A percentile compares a stretch with the other conserved stretches of the same genome.
These are phyloP conservation scores for Malus asiatica DNA, from an alignment of 306 rosid species.

Conservation along the genomic window DNA sequence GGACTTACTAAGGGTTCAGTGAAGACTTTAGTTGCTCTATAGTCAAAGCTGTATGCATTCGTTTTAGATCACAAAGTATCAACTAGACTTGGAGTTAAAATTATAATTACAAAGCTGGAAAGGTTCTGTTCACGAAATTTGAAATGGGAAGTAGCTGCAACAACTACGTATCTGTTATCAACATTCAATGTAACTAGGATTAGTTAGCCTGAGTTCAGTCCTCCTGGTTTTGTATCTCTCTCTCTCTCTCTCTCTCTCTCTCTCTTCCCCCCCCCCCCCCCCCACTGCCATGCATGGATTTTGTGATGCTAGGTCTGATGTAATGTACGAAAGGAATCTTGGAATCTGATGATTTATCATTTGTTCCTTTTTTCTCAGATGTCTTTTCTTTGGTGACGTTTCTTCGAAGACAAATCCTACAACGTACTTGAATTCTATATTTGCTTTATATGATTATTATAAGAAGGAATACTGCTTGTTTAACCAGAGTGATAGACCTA, in stretches of 20 bases:
- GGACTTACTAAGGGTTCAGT: too few relatives aligned
- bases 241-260: background rate
- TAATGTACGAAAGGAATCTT: background rate
- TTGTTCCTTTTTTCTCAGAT: constrained; percentile 31
- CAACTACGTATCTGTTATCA: background rate
- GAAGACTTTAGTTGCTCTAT: background rate
- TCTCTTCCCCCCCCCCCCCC: background rate
- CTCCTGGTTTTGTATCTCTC: constrained; percentile 32
- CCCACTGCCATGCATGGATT: background rate
- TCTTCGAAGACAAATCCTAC: constrained; percentile 72
- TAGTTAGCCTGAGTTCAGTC: background rate
- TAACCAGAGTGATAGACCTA: constrained; percentile 25
- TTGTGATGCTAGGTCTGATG: background rate
- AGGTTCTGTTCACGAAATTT: background rate
- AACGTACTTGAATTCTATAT: constrained; percentile 41
- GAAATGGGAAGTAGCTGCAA: background rate
- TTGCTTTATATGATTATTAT: constrained; percentile 52
- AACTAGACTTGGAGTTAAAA: background rate
- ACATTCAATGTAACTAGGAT: background rate
- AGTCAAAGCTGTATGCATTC: background rate
- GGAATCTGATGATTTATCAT: constrained; percentile 6
- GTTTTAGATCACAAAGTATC: background rate
- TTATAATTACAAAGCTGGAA: background rate
- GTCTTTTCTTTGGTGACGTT: constrained; percentile 81
- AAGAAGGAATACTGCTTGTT: constrained; percentile 31